A percentile compares a stretch with the other conserved stretches of the same genome.
Conservation (phyloP, 192 early-diverging fungal genomes). For the Obelidium mucronatum region DNA sequence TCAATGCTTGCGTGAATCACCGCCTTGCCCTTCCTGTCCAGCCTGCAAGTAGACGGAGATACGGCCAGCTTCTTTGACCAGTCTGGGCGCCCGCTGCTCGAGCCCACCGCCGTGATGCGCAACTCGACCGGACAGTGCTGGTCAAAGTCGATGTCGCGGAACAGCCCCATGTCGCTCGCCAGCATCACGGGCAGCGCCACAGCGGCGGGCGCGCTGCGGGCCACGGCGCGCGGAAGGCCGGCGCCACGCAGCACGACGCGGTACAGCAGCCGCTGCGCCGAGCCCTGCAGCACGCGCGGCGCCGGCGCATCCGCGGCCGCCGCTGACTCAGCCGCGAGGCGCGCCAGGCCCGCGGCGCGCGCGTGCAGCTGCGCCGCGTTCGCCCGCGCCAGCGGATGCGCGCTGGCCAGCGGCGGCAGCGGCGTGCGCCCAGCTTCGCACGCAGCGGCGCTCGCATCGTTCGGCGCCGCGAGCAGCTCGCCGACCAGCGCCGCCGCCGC, state of each 20-base stretch:
- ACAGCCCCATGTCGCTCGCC: slow-evolving; percentile 30
- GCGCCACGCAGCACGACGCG: slow-evolving; percentile 6
- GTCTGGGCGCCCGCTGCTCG: background rate
- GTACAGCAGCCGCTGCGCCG: slow-evolving; percentile 15
- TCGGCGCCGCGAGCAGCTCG: background rate
- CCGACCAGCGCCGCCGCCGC: background rate
- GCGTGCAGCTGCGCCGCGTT: background rate
- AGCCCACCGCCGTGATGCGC: background rate
- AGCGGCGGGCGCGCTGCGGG: background rate
- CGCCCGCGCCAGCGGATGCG: slow-evolving; percentile 5
- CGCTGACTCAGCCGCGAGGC: background rate
- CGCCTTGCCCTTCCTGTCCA: slow-evolving; percentile 14
- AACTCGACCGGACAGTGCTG: background rate
- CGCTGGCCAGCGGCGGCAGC: slow-evolving; percentile 7
- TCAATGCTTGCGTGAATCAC: background rate
- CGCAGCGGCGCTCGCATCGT: background rate
- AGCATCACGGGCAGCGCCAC: slow-evolving; percentile 5
- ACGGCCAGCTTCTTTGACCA: background rate
- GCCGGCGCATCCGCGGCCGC: background rate
- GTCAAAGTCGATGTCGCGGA: slow-evolving; percentile 18
- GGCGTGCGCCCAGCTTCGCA: too few species aligned
- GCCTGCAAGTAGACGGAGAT: background rate
- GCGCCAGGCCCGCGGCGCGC: background rate
- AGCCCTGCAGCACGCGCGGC: background rate
- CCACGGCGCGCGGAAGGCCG: background rate